Evolutionary conservation across 2,329 filamentous ascomycete genomes (phyloP), one percentile per base, ranked within the genome.

Genomic region (Clonostachys solani): DNA sequence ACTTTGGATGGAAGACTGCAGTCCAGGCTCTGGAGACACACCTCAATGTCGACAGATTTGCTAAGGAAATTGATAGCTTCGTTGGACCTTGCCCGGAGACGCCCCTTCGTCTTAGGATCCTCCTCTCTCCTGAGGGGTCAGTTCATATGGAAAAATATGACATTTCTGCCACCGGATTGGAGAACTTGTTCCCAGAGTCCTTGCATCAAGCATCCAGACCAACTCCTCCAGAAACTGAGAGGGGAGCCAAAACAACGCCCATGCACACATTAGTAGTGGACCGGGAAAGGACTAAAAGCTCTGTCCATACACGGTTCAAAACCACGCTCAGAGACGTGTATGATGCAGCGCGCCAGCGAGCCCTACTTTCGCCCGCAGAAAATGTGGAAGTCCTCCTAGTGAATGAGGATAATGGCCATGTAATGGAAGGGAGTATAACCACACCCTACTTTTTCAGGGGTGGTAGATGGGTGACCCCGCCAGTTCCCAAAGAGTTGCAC

Each of bases 341-440:
- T 63, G 80, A 87, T 42, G 70, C 69, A 3, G 88, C 90, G 2
- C 80, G 91, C 9, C 59, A 68, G 23, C 77, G 88, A 13, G 80
- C 77, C 2, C 69, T 70, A 0, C 81, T 92, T 43, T 60, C 52
- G 40, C 66, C 63, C 9, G 59, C 67, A 1, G 75, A 80, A 36
- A 63, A 68, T 38, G 76, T 78, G 45, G 92, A 97, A 63, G 88
- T 96, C 5, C 71, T 97, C 17, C 66, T 96, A 3, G 75, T 87
- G 52, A 90, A 88, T 57, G 60, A 60, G 1, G 53, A 63, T 5
- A 70, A 79, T 29, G 76, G 75, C 2, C 78, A 84, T 43, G 68
- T 96, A 35, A 95, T 95, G 79, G 92, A 97, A 65, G 90, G 89
- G 9, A 92, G 86, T 50, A 78, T 87, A 15, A 92, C 87, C 1